Evolutionary conservation across 108 stramenopile genomes (phyloP).

Genomic region (Phaeodactylum tricornutum): DNA sequence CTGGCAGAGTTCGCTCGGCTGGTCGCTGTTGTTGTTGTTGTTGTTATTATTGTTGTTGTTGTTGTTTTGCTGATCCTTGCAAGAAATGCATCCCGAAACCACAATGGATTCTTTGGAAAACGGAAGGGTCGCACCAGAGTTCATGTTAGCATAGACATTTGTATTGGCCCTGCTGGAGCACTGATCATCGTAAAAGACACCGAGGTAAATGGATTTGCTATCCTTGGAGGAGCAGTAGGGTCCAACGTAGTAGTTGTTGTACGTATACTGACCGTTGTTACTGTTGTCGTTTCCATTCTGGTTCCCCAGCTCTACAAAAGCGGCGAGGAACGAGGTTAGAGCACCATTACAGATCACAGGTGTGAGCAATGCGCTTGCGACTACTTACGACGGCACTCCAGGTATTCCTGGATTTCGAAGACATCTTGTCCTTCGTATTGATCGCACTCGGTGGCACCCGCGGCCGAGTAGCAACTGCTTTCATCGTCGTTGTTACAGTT

Average conservation of each 20-base stretch:
- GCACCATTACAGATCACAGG: too few species aligned
- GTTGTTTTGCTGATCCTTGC: slow-evolving; percentile 33
- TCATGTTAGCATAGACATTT: slow-evolving; percentile 41
- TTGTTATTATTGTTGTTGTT: slow-evolving; percentile 25
- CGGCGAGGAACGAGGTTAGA: slow-evolving; percentile 1
- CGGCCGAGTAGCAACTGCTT: slow-evolving; percentile 31
- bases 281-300: slow-evolving; percentile 37
- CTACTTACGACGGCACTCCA: slow-evolving; percentile 42
- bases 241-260: slow-evolving; percentile 63
- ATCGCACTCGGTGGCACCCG: slow-evolving; percentile 37
- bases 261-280: slow-evolving; percentile 33
- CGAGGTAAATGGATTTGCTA: slow-evolving; percentile 58
- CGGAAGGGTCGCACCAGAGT: slow-evolving; percentile 54
- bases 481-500: slow-evolving; percentile 49
- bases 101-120: slow-evolving; percentile 40
- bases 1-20: slow-evolving; percentile 49
- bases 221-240: slow-evolving; percentile 56
- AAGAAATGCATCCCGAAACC: slow-evolving; percentile 45
- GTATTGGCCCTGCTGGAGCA: slow-evolving; percentile 42
- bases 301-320: slow-evolving; percentile 22
- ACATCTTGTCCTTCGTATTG: slow-evolving; percentile 33
- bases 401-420: slow-evolving; percentile 32
- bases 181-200: slow-evolving; percentile 59
- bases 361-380: too few species aligned
- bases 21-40: slow-evolving; percentile 18